Evolutionary conservation across 1,139 yeast species (phyloP), one percentile per base, ranked within the genome.

Genomic region (Yamadazyma blattariae): DNA sequence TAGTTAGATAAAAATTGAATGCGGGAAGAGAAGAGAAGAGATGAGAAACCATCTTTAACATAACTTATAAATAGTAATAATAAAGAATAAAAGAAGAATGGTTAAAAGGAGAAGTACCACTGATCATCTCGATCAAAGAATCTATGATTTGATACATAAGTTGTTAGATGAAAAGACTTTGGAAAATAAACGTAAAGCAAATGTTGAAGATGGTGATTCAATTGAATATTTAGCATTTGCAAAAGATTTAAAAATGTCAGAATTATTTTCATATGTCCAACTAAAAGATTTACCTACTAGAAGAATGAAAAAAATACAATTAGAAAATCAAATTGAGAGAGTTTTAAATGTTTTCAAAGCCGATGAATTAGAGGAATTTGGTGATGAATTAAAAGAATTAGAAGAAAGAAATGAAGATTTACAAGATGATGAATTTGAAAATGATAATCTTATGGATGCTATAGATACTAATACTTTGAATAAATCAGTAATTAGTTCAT

Each of bases 401-500:
- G 67, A 47, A 20, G 42, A 41, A 11, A 38, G 46, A 5, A 69
- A 68, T 32, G 67, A 70, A 29, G 77, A 71, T 29, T 60, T 62
- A 31, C 74, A 67, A n/a, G 71, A 66, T 37, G 67, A 61, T 16
- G 19, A 17, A 7, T n/a, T n/a, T n/a, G n/a, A n/a, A n/a, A n/a
- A n/a, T n/a, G 65, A 64, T 14, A 74, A 77, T 20, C 50, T 86
- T 42, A 79, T 87, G 85, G 79, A 74, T 2, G 71, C 69, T 2
- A 65, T 64, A 31, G 84, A 81, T 41, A 51, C 67, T 3, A 89
- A 88, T 50, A 67, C 76, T 4, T 72, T 87, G 61, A 90, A 90
- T 56, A 86, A 82, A 51, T 77, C 84, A 18, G 84, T 89, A 2
- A 84, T 83, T 0, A 72, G 79, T 13, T 59, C 80, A 34, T 89